Percentiles rank a stretch among this genome's conserved stretches.
Evolutionary conservation across 1,139 yeast species (phyloP).

Genomic region (Meyerozyma smithsonii): DNA sequence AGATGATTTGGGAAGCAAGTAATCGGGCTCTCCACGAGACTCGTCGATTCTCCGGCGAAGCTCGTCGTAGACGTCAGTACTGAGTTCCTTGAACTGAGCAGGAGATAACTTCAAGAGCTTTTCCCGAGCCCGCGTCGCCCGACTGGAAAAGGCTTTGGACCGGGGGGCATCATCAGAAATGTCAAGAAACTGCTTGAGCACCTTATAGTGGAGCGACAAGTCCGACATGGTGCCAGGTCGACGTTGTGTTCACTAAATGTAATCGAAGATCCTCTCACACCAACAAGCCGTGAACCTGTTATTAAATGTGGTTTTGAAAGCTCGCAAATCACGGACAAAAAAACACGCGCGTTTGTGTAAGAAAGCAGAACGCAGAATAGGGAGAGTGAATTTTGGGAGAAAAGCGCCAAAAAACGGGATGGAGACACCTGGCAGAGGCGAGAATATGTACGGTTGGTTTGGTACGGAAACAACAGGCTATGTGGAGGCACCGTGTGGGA

Average conservation of each 20-base stretch:
- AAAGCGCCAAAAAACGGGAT: not conserved
- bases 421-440: no score
- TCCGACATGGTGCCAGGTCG: conserved; percentile 13
- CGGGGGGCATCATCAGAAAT: conserved; percentile 46
- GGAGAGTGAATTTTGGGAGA: not conserved
- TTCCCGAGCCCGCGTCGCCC: conserved; percentile 78
- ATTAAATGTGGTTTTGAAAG: not conserved
- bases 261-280: no score
- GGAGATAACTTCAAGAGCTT: conserved; percentile 73
- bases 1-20: conserved; percentile 60
- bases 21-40: conserved; percentile 53
- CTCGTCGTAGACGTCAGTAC: conserved; percentile 93
- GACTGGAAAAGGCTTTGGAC: conserved; percentile 42
- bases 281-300: not conserved
- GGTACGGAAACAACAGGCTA: no score
- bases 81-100: conserved; percentile 84
- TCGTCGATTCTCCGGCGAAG: conserved; percentile 66
- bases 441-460: no score
- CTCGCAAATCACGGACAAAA: not conserved
- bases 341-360: not conserved
- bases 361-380: not conserved
- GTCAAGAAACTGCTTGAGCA: conserved; percentile 48
- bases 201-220: conserved; percentile 44
- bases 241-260: no score
- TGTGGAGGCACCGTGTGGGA: not conserved